Conservation (phyloP, 257 asterid species). For the Plantago elongata region DNA sequence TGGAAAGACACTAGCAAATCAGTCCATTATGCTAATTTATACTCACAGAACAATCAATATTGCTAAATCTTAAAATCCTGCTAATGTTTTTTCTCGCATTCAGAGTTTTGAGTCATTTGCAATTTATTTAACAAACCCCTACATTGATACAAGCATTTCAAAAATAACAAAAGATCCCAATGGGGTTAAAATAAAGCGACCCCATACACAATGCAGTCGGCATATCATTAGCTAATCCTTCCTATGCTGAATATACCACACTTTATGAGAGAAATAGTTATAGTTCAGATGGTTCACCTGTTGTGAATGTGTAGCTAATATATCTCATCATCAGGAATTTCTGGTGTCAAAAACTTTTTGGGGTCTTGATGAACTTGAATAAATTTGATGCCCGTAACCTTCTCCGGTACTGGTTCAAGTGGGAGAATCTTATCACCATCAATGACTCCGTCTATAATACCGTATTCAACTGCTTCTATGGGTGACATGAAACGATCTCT, state of each 20-base stretch:
- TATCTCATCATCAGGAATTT: slow-evolving; percentile 55
- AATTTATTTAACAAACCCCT: background rate
- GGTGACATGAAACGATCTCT: slow-evolving; percentile 95
- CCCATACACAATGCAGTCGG: background rate
- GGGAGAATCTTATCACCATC: slow-evolving; percentile 80
- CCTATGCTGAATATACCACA: background rate
- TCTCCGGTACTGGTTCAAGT: slow-evolving; percentile 72
- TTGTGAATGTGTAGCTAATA: slow-evolving; percentile 32
- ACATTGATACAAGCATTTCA: too few species aligned
- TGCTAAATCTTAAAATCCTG: background rate
- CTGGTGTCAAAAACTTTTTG: slow-evolving; percentile 46
- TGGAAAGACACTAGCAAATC: background rate
- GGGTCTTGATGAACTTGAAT: slow-evolving; percentile 41
- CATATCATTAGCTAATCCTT: background rate
- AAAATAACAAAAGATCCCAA: background rate
- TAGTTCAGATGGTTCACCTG: slow-evolving; percentile 22
- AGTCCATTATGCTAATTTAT: background rate
- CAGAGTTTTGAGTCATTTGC: background rate
- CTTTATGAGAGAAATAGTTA: background rate
- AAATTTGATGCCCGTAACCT: slow-evolving; percentile 53
- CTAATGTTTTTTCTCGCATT: background rate
- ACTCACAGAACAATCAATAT: background rate
- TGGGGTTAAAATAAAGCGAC: background rate
- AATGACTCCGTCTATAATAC: slow-evolving; percentile 83
- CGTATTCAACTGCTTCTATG: slow-evolving; percentile 90